Conservation (phyloP, 176 grass and related monocot genomes). For the Aegilops tauschii region DNA sequence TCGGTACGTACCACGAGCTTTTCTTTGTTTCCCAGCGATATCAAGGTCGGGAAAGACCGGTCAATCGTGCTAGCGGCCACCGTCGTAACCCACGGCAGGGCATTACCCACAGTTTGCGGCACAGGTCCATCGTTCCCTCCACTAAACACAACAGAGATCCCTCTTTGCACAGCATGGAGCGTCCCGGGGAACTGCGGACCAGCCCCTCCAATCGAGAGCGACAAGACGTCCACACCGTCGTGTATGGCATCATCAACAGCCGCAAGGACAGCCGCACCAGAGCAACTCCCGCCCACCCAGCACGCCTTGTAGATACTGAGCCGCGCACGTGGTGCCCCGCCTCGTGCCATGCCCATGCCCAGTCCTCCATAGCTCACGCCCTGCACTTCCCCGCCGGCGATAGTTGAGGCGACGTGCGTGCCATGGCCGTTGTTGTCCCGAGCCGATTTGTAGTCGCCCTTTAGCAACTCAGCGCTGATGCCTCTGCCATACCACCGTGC, state of each 20-base stretch:
- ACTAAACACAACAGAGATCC: conserved; percentile 41
- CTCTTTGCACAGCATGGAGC: conserved; percentile 49
- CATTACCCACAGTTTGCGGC: background rate
- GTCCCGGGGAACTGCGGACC: background rate
- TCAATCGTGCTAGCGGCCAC: conserved; percentile 56
- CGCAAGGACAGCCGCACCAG: background rate
- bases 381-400: conserved; percentile 26
- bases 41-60: conserved; percentile 40
- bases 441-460: conserved; percentile 35
- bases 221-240: conserved; percentile 64
- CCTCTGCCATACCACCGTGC: conserved; percentile 36
- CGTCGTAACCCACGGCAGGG: conserved; percentile 43
- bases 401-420: conserved; percentile 47
- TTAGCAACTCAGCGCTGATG: background rate
- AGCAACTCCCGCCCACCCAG: conserved; percentile 10
- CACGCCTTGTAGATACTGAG: conserved; percentile 47
- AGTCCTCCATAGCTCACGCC: conserved; percentile 35
- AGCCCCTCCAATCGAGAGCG: conserved; percentile 7
- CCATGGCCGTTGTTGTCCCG: conserved; percentile 30
- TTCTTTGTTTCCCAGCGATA: conserved; percentile 42
- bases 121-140: conserved; percentile 22
- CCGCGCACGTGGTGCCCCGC: conserved; percentile 50
- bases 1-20: conserved; percentile 41
- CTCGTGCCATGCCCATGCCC: conserved; percentile 19
- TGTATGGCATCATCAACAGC: conserved; percentile 63